Percentiles rank a stretch among this genome's conserved stretches.
Conservation (phyloP, 371 early-diverging fungal species). For the Mucor mucedo region DNA sequence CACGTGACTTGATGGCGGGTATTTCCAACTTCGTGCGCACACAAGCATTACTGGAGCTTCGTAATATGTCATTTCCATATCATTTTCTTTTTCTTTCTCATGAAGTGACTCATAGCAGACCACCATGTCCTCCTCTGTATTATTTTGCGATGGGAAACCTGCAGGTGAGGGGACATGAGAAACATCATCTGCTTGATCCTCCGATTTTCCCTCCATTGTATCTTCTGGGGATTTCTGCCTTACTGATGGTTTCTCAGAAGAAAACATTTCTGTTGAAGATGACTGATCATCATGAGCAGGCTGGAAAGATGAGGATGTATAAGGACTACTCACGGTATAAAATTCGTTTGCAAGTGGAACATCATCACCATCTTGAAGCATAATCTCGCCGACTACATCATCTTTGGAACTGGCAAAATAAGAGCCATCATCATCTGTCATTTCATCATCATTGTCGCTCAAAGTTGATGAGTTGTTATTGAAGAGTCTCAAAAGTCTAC, state of each 20-base stretch:
- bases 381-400: neutral
- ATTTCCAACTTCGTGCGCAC: neutral
- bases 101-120: neutral
- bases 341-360: neutral
- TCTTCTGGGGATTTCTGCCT: no score
- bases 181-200: neutral
- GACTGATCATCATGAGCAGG: neutral
- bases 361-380: neutral
- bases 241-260: no score
- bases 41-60: neutral
- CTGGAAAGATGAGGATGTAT: neutral
- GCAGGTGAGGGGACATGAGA: neutral
- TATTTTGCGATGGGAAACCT: neutral
- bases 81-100: neutral
- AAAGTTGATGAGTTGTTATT: neutral
- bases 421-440: neutral
- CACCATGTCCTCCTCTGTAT: neutral
- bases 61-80: neutral
- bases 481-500: neutral
- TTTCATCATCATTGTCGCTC: neutral
- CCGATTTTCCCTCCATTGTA: no score
- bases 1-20: slow-evolving; percentile 3
- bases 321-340: neutral
- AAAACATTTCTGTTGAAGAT: no score
- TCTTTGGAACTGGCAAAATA: neutral